These are phyloP conservation scores for Cucurbitaria berberidis DNA, from an alignment of 2,329 filamentous ascomycete genomes.

Conservation along the genomic window DNA sequence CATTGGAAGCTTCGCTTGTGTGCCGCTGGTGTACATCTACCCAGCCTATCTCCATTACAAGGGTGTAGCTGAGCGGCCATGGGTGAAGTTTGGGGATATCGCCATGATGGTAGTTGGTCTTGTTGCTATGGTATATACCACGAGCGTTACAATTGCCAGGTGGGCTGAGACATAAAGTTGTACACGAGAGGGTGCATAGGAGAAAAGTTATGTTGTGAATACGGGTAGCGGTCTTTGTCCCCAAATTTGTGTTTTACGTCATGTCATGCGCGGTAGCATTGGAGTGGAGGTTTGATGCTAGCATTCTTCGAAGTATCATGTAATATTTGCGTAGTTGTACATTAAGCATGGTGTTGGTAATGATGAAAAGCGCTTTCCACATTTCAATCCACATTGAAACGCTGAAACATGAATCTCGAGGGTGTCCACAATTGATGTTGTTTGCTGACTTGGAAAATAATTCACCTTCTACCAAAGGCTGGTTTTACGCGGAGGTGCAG, in stretches of 20 bases:
- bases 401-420: too few relatives aligned
- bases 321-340: not conserved
- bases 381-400: too few relatives aligned
- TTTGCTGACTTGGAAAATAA: too few relatives aligned
- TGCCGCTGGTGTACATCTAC: conserved; percentile 79
- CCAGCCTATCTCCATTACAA: conserved; percentile 73
- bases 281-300: not conserved
- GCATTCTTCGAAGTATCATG: not conserved
- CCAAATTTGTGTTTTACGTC: not conserved
- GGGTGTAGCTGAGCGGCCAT: conserved; percentile 65
- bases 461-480: too few relatives aligned
- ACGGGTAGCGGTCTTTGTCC: not conserved
- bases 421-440: too few relatives aligned
- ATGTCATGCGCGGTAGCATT: not conserved
- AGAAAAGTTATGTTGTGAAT: not conserved
- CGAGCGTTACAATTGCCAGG: conserved; percentile 62
- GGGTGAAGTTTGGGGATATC: conserved; percentile 65
- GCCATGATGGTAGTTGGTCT: conserved; percentile 69
- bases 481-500: too few relatives aligned
- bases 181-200: not conserved
- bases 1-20: conserved; percentile 75
- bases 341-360: not conserved
- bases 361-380: too few relatives aligned
- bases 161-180: conserved; percentile 36
- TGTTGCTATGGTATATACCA: conserved; percentile 76